A percentile compares a stretch with the other conserved stretches of the same genome.
phyloP scores from a whole-genome alignment of 495 filamentous ascomycete genomes.

The Penicillium silybi region DNA sequence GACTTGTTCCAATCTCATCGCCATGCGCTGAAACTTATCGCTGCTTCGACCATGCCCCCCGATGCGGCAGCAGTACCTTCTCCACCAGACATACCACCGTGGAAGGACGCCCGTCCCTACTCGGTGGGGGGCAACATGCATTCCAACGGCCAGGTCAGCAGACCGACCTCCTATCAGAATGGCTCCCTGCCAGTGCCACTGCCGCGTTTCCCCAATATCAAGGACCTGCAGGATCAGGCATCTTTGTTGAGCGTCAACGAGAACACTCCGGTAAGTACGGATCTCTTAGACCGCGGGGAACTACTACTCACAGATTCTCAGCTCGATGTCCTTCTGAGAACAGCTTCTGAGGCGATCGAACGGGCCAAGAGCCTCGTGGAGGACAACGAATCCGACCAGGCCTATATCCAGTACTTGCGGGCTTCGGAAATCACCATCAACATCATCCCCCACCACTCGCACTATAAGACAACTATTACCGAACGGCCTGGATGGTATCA shows the following conservation, averaged over 20 bases:
- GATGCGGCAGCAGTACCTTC: conserved; percentile 44
- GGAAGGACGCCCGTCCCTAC: conserved; percentile 32
- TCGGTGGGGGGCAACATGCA: conserved; percentile 30
- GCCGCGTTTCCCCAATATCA: conserved; percentile 62
- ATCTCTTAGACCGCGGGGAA: neutral
- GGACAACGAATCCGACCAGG: conserved; percentile 54
- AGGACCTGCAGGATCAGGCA: conserved; percentile 60
- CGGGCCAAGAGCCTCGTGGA: conserved; percentile 34
- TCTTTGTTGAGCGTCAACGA: conserved; percentile 39
- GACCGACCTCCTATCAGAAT: conserved; percentile 25
- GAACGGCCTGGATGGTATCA: conserved; percentile 37
- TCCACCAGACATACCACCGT: conserved; percentile 34
- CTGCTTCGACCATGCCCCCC: conserved; percentile 38
- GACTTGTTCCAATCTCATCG: conserved; percentile 6
- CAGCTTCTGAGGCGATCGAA: conserved; percentile 35
- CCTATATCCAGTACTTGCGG: conserved; percentile 74
- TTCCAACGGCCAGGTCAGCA: conserved; percentile 24
- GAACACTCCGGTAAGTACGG: conserved; percentile 37
- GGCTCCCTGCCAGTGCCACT: conserved; percentile 15
- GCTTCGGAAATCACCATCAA: conserved; percentile 73
- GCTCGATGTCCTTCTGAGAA: conserved; percentile 32
- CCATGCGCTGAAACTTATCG: conserved; percentile 26
- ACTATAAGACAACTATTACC: conserved; percentile 44
- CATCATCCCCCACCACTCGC: conserved; percentile 67
- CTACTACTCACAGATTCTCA: conserved; percentile 22